phyloP scores from a whole-genome alignment of 2,329 filamentous ascomycete species.

The Exophiala sideris region DNA sequence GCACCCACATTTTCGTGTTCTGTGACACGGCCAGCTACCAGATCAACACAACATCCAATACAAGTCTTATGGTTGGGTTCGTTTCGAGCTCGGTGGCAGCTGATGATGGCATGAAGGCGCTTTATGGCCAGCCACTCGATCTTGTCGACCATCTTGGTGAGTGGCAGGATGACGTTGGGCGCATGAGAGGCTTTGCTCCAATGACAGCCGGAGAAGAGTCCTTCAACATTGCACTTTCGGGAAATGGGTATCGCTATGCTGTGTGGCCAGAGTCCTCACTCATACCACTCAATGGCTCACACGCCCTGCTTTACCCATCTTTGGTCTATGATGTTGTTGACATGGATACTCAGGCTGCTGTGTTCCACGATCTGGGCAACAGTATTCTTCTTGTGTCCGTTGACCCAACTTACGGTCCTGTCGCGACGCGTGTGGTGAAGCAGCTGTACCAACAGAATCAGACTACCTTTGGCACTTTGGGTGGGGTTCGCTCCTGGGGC shows the following conservation, averaged over 20 bases:
- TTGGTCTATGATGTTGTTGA: conserved; percentile 34
- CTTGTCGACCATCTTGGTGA: conserved; percentile 33
- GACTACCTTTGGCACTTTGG: conserved; percentile 31
- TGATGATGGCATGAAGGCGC: conserved; percentile 31
- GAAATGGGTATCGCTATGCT: conserved; percentile 33
- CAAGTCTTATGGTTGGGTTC: conserved; percentile 29
- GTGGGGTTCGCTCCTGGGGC: conserved; percentile 33
- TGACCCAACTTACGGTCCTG: conserved; percentile 29
- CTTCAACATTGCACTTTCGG: conserved; percentile 33
- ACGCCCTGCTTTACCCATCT: conserved; percentile 31
- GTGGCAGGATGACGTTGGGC: conserved; percentile 33
- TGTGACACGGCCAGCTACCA: conserved; percentile 33
- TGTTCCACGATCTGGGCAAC: conserved; percentile 31
- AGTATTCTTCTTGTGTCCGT: conserved; percentile 31
- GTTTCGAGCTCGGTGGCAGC: conserved; percentile 33
- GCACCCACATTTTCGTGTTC: conserved; percentile 34
- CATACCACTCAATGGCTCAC: conserved; percentile 31
- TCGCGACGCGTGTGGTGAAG: conserved; percentile 28
- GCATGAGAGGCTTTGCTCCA: conserved; percentile 32
- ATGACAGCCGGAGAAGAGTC: conserved; percentile 33
- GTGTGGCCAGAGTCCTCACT: conserved; percentile 34
- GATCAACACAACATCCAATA: conserved; percentile 25
- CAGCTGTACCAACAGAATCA: conserved; percentile 32
- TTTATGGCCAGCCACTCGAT: conserved; percentile 27
- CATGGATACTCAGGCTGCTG: conserved; percentile 27